phyloP scores from a whole-genome alignment of 768 basidiomycete genomes.

The Leccinum uliginosum region DNA sequence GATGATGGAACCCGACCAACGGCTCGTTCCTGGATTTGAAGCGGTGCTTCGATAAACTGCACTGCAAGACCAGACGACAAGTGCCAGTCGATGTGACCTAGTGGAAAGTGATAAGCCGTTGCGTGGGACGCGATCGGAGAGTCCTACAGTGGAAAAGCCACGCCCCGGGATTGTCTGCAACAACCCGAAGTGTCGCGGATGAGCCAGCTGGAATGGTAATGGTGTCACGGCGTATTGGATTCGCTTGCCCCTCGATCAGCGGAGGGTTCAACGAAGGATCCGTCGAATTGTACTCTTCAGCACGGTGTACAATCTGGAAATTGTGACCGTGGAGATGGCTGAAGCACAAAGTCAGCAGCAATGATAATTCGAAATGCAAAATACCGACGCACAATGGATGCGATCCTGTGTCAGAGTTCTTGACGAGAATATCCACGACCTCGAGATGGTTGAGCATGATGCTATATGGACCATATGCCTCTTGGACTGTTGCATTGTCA shows the following conservation, averaged over 20 bases:
- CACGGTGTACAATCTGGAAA: conserved; percentile 73
- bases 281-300: conserved; percentile 62
- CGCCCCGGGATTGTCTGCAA: conserved; percentile 90
- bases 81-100: conserved; percentile 87
- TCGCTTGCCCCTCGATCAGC: conserved; percentile 68
- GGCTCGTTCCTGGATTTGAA: conserved; percentile 53
- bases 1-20: conserved; percentile 47
- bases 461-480: conserved; percentile 76
- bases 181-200: conserved; percentile 69
- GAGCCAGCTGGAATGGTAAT: conserved; percentile 65
- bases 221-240: conserved; percentile 93
- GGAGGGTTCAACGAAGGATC: conserved; percentile 81
- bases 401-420: conserved; percentile 67
- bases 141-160: conserved; percentile 81
- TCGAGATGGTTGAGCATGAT: conserved; percentile 73
- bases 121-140: neutral
- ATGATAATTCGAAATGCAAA: neutral
- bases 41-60: conserved; percentile 79
- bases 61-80: conserved; percentile 80
- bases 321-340: conserved; percentile 93
- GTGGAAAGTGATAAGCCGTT: neutral
- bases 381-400: conserved; percentile 73
- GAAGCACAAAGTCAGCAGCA: neutral
- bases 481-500: conserved; percentile 55
- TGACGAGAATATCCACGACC: conserved; percentile 72